Percentiles rank a stretch among this genome's conserved stretches.
Evolutionary conservation across 305 asterid genomes (phyloP).

Genomic region (Fraxinus sp.): DNA sequence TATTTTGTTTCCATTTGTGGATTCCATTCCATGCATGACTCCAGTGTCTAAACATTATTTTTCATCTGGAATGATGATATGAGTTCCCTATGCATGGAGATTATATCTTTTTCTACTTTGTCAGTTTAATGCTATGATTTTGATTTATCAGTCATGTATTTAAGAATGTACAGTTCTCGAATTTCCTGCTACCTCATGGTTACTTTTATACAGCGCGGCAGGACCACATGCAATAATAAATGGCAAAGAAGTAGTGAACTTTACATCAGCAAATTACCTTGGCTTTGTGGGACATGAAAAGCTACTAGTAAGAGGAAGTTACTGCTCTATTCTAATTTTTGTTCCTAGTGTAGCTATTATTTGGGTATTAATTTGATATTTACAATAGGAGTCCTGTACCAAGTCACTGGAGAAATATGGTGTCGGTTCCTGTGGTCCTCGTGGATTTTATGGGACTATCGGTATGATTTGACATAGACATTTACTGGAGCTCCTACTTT

Average conservation of each 20-base stretch:
- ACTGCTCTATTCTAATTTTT: conserved; percentile 22
- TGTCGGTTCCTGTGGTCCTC: conserved; percentile 99
- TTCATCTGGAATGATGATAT: not conserved
- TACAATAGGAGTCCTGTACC: conserved; percentile 81
- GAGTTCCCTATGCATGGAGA: conserved; percentile 6
- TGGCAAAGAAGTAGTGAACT: conserved; percentile 78
- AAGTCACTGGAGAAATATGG: conserved; percentile 93
- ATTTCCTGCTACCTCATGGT: conserved; percentile 28
- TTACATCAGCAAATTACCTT: conserved; percentile 91
- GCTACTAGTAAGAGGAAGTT: conserved; percentile 58
- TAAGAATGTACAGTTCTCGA: conserved; percentile 5
- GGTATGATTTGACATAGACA: conserved; percentile 47
- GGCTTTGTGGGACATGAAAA: conserved; percentile 81
- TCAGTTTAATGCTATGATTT: not conserved
- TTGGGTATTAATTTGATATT: conserved; percentile 27
- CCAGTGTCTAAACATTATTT: not conserved
- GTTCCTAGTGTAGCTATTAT: conserved; percentile 18
- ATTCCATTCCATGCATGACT: conserved; percentile 8
- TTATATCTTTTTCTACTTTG: conserved; percentile 4
- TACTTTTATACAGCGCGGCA: conserved; percentile 72
- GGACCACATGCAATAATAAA: conserved; percentile 79
- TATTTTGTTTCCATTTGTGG: not conserved
- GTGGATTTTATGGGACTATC: conserved; percentile 97
- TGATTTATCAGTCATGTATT: not conserved
- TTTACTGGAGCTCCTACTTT: not conserved